phyloP scores from a whole-genome alignment of 768 basidiomycete genomes.

The Hemileccinum impolitum region DNA sequence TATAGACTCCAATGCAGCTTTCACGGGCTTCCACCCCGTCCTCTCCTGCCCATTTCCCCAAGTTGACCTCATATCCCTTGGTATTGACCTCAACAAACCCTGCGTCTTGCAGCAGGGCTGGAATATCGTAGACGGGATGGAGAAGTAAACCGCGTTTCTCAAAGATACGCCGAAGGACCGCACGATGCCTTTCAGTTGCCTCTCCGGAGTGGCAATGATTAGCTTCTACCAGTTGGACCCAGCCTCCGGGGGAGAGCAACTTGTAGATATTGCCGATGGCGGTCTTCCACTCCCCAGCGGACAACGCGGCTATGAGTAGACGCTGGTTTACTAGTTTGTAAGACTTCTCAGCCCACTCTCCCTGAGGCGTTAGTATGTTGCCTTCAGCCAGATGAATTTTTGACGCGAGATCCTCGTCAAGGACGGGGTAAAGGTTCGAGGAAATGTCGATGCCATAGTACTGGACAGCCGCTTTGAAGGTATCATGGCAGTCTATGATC shows the following conservation, averaged over 20 bases:
- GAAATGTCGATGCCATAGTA: conserved; percentile 13
- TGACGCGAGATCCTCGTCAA: background rate
- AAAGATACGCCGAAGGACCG: background rate
- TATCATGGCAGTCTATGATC: no score
- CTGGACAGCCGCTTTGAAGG: background rate
- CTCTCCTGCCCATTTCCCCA: conserved; percentile 4
- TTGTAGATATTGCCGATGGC: conserved; percentile 23
- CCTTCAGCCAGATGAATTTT: background rate
- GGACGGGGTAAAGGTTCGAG: conserved; percentile 8
- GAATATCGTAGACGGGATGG: background rate
- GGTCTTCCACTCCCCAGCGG: conserved; percentile 18
- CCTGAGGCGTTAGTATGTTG: conserved; percentile 8
- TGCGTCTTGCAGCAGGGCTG: background rate
- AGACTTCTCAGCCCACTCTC: conserved; percentile 14
- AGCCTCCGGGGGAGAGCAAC: conserved; percentile 25
- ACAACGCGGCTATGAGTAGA: conserved; percentile 24
- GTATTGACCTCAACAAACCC: background rate
- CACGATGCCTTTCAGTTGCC: background rate
- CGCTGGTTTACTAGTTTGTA: conserved; percentile 30
- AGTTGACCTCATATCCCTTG: background rate
- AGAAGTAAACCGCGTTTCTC: background rate
- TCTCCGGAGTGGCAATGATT: background rate
- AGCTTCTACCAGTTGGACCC: conserved; percentile 23
- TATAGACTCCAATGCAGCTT: background rate
- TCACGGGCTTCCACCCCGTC: background rate